phyloP scores from a whole-genome alignment of 106 monocot species.

The Triglochin maritima region DNA sequence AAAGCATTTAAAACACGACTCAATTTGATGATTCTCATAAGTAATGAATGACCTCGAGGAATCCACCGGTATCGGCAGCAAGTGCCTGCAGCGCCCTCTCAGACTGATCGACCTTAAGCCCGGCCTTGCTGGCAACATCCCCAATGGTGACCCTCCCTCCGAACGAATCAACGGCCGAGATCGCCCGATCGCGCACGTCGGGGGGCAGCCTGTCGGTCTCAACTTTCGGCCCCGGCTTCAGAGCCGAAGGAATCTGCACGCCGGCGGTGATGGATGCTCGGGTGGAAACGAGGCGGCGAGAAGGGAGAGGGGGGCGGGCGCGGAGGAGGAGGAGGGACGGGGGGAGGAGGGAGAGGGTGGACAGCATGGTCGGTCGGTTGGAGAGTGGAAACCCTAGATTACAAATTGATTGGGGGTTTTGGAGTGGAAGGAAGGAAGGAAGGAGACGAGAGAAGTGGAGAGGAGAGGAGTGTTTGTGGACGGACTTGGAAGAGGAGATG shows the following conservation, averaged over 20 bases:
- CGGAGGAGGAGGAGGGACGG: background rate
- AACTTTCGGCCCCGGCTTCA: constrained; percentile 47
- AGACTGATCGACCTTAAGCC: constrained; percentile 67
- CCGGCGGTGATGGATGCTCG: constrained; percentile 28
- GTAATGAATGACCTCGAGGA: constrained; percentile 59
- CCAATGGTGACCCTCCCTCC: constrained; percentile 91
- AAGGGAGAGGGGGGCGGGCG: background rate
- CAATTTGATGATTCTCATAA: background rate
- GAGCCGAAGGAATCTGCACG: constrained; percentile 32
- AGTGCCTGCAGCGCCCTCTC: constrained; percentile 91
- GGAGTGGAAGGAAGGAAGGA: background rate
- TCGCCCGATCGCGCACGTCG: constrained; percentile 58
- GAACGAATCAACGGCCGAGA: constrained; percentile 67
- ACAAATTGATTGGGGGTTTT: constrained; percentile 1
- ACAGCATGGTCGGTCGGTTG: background rate
- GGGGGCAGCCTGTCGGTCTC: constrained; percentile 74
- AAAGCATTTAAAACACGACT: no score
- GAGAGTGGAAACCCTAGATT: no score
- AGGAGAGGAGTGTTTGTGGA: background rate
- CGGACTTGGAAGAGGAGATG: no score
- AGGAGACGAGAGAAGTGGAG: background rate
- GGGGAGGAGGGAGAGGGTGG: background rate
- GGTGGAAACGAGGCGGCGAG: background rate
- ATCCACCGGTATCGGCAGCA: constrained; percentile 82
- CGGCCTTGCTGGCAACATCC: constrained; percentile 65